Conservation (phyloP, 768 basidiomycete genomes). For the Lyophyllum semitale region DNA sequence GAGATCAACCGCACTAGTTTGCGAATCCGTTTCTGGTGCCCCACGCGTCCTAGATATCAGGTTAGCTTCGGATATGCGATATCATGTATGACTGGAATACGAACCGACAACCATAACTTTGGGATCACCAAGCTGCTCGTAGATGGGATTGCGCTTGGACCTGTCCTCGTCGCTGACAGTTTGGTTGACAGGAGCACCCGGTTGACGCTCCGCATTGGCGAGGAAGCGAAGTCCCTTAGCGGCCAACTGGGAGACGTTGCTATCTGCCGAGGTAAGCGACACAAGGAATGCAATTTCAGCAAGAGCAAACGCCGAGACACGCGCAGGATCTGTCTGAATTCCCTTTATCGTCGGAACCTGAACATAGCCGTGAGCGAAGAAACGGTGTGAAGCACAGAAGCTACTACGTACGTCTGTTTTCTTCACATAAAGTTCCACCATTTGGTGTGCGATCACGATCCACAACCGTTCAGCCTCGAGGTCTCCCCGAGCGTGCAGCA, state of each 20-base stretch:
- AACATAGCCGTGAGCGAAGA: background rate
- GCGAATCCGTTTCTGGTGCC: slow-evolving; percentile 79
- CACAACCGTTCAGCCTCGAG: slow-evolving; percentile 67
- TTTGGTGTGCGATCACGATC: slow-evolving; percentile 62
- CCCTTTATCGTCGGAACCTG: slow-evolving; percentile 38
- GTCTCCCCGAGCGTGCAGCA: slow-evolving; percentile 62
- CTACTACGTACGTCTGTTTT: slow-evolving; percentile 45
- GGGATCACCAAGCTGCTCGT: slow-evolving; percentile 80
- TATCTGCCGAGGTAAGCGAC: slow-evolving; percentile 69
- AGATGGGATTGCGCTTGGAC: slow-evolving; percentile 70
- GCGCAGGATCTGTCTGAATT: slow-evolving; percentile 52
- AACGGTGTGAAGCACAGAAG: background rate
- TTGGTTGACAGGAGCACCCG: slow-evolving; percentile 52
- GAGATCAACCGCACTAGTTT: slow-evolving; percentile 67
- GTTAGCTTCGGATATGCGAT: slow-evolving; percentile 10
- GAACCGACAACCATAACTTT: slow-evolving; percentile 67
- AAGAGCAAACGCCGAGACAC: slow-evolving; percentile 64
- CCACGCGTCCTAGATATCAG: slow-evolving; percentile 59
- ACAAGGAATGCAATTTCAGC: slow-evolving; percentile 76
- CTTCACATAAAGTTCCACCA: slow-evolving; percentile 56
- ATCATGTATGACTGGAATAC: slow-evolving; percentile 22
- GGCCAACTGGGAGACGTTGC: slow-evolving; percentile 65
- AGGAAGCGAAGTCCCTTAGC: slow-evolving; percentile 70
- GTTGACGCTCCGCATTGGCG: slow-evolving; percentile 65
- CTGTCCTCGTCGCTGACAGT: slow-evolving; percentile 60